Evolutionary conservation across 768 basidiomycete species (phyloP), one percentile per base, ranked within the genome.

Genomic region (Termitomyces heimii): DNA sequence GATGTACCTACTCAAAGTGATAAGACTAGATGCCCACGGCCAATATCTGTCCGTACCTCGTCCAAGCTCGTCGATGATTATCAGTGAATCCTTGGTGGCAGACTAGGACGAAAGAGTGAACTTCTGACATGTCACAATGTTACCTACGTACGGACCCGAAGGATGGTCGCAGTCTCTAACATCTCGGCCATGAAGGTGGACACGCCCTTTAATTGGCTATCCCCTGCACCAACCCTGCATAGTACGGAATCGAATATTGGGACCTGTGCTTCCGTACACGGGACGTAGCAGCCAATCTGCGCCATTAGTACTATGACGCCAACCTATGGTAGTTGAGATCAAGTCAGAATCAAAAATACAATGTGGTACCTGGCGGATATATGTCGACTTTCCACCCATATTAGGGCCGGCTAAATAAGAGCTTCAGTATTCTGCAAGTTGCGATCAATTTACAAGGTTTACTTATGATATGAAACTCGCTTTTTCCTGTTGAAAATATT

Each of bases 181-280:
- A 98, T 98, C 71, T 99, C 97, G 1, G 94, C 95, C 96, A 98
- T 98, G 70, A 99, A 99, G 0, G 96, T 99, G 26, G 94, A 96
- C 0, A 99, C 93, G 12, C 97, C 97, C 71, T 97, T 98, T 45
- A 98, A 74, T 68, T 98, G 96, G 69, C 92, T 95, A 69, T 99
- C 97, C 0, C 97, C 97, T 0, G 97, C 97, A 9, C 97, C 97
- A 2, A 99, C 96, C 60, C 97, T 81, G 56, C 96, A 97, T 12
- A 98, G 73, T 44, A 99, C 86, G 3, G 94, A 97, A 70, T 99
- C 97, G 58, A 98, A 98, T 53, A 98, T 84, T 0, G 97, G 97
- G 1, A 98, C 63, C 28, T 81, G 77, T 0, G 97, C 97, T 62
- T 87, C 82, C 8, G 85, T 79, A 62, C 94, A 97, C 2, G 97